phyloP scores from a whole-genome alignment of 129 eudicot species.

The Logfia minima region DNA sequence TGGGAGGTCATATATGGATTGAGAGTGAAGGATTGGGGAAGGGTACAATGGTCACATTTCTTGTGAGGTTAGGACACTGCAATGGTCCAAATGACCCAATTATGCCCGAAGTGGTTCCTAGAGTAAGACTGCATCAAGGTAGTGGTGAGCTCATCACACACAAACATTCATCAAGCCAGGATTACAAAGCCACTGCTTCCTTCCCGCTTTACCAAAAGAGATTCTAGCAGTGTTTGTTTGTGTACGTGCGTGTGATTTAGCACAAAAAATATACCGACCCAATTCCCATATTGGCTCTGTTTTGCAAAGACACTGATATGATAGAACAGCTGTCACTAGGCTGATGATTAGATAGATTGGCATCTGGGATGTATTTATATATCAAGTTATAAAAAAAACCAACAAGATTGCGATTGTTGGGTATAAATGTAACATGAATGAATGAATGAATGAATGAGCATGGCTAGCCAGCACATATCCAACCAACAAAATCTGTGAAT shows the following conservation, averaged over 20 bases:
- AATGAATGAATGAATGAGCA: background rate
- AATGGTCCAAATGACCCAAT: slow-evolving; percentile 29
- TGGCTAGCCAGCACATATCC: too few species aligned
- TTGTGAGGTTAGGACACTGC: slow-evolving; percentile 42
- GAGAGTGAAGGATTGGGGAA: slow-evolving; percentile 55
- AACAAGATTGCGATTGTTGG: background rate
- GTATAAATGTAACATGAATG: background rate
- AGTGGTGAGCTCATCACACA: slow-evolving; percentile 19
- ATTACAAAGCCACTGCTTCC: slow-evolving; percentile 17
- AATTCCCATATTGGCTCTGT: too few species aligned
- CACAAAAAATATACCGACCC: too few species aligned
- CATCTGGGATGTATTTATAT: background rate
- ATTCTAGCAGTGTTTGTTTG: background rate
- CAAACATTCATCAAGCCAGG: slow-evolving; percentile 11
- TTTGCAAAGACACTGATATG: background rate
- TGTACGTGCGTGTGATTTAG: too few species aligned
- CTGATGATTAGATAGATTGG: background rate
- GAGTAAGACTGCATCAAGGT: slow-evolving; percentile 19
- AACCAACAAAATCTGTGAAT: too few species aligned
- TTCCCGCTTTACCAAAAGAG: slow-evolving; percentile 20
- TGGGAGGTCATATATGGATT: slow-evolving; percentile 57
- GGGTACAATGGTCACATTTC: slow-evolving; percentile 45
- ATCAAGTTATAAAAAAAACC: background rate
- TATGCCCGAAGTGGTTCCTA: slow-evolving; percentile 16
- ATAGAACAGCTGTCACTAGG: background rate